Conservation (phyloP, 2,329 filamentous ascomycete species). For the Talaromyces rugulosus region DNA sequence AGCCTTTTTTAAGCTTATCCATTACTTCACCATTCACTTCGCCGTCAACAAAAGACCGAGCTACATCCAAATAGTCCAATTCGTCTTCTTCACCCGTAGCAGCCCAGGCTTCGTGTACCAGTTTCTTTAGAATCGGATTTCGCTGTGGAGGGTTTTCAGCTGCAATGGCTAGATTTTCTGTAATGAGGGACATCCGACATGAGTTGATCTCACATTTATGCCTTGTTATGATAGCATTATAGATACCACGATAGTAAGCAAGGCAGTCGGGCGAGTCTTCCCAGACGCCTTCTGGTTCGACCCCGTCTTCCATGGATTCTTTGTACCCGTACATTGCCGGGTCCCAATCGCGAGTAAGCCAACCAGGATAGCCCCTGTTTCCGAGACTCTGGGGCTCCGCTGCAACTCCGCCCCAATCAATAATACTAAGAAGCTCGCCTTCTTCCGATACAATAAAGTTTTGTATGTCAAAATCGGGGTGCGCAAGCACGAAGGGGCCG, state of each 20-base stretch:
- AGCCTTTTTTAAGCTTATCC: background rate
- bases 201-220: constrained; percentile 4
- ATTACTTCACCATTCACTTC: background rate
- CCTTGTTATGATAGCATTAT: constrained; percentile 8
- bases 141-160: background rate
- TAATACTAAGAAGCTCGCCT: constrained; percentile 22
- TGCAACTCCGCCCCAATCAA: constrained; percentile 27
- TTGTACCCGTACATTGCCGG: constrained; percentile 17
- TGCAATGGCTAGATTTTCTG: constrained; percentile 4
- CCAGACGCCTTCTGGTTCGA: constrained; percentile 17
- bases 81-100: background rate
- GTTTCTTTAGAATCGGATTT: background rate
- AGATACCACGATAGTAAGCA: constrained; percentile 11
- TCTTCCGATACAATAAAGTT: constrained; percentile 28
- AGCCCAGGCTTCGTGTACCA: background rate
- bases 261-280: constrained; percentile 16
- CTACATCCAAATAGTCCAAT: background rate
- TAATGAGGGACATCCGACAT: constrained; percentile 13
- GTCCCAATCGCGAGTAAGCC: constrained; percentile 23
- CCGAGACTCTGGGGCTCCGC: constrained; percentile 22
- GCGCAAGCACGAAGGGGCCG: constrained; percentile 20
- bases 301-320: constrained; percentile 12
- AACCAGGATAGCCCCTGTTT: constrained; percentile 19
- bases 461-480: constrained; percentile 27
- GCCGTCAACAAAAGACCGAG: background rate